Base-by-base conservation (phyloP, 768 basidiomycete genomes). In the Podaxis sp. region DNA sequence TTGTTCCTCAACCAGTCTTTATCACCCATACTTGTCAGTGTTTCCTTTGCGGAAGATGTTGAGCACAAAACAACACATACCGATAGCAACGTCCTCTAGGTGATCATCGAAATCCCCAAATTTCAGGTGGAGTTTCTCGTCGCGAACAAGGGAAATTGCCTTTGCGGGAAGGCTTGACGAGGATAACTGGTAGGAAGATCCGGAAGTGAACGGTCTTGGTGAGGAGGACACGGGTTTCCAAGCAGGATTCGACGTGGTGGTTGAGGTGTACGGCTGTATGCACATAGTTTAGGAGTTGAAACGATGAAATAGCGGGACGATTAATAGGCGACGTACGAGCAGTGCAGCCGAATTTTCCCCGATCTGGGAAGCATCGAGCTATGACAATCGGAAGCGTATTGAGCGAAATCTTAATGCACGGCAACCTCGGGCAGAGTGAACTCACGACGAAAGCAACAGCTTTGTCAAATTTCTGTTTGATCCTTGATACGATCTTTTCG, bases 41-140 rank as follows among this genome's bases (percentile, higher is more conserved):
- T 13, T 40, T 20, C 37, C 41, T 24, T 30, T 24, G 46, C n/a
- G 57, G 44, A 26, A 6, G 7, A 40, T 67, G 67, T 66, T 66
- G 60, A 50, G 63, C 67, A 22, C 67, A 36, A 69, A 67, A 59
- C 33, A 65, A 28, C 69, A 64, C 40, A 56, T 44, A 81, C 83
- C 82, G 62, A 85, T 82, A 4, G 77, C 82, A 53, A 87, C 86
- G 72, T 91, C 86, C 73, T 91, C 91, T 51, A 93, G 72, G 74
- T 93, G 89, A 66, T 93, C 91, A 62, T 93, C 91, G 65, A 93
- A 93, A 71, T 93, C 91, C 3, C 87, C 88, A 62, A 93, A 87
- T 52, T 80, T 77, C 62, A 80, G 74, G 61, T 89, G 86, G 57
- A 80, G 72, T n/a, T 75, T 76, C 46, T 76, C 70, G 49, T 86